phyloP scores from a whole-genome alignment of 192 early-diverging fungal genomes.

The Phycomyces blakesleeanus region DNA sequence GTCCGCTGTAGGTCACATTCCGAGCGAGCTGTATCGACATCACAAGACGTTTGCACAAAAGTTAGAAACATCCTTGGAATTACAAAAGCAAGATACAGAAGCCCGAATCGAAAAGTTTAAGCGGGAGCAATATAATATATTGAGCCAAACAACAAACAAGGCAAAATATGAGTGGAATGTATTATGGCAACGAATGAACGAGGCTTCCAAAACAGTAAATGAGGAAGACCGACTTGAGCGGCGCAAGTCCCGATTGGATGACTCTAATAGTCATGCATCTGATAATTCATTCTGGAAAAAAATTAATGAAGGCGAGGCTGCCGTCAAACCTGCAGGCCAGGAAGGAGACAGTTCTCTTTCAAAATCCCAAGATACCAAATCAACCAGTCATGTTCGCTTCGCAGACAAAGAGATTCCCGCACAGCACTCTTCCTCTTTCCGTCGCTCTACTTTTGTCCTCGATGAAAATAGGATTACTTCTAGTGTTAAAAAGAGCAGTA shows the following conservation, averaged over 20 bases:
- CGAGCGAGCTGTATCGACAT: background rate
- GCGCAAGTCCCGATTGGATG: background rate
- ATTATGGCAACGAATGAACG: constrained; percentile 18
- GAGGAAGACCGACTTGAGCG: background rate
- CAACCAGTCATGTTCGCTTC: background rate
- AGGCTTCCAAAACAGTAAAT: constrained; percentile 1
- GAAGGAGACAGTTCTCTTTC: background rate
- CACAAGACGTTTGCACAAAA: background rate
- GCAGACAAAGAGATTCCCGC: background rate
- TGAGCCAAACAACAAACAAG: constrained; percentile 6
- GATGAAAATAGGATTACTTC: constrained; percentile 4
- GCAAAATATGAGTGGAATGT: constrained; percentile 3
- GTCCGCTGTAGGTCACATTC: background rate
- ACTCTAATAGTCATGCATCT: too few species aligned
- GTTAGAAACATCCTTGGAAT: background rate
- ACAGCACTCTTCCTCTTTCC: background rate
- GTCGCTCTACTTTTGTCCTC: constrained; percentile 1
- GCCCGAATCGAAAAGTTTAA: constrained; percentile 8
- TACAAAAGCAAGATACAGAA: constrained; percentile 7
- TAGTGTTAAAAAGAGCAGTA: constrained; percentile 2
- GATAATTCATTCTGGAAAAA: background rate
- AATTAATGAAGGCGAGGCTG: background rate
- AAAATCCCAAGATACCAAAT: background rate
- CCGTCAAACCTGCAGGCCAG: background rate
- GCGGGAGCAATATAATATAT: constrained; percentile 5